Evolutionary conservation across 164 flowering plant species (phyloP).

Genomic region (Aristolochia contorta): DNA sequence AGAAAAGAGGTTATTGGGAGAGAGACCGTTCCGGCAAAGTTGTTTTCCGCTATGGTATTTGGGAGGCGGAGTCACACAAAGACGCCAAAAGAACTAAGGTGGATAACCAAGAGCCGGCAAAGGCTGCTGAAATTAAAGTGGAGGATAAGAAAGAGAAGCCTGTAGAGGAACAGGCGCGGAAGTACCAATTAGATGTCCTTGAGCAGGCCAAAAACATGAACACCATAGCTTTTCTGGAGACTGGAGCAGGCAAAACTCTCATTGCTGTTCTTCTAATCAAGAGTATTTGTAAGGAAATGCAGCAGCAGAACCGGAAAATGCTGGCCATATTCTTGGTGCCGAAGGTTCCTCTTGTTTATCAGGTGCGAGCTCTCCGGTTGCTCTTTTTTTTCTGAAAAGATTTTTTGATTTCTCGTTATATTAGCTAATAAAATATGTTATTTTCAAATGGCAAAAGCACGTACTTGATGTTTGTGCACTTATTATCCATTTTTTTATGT

Average conservation of each 20-base stretch:
- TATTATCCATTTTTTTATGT: background rate
- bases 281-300: conserved; percentile 50
- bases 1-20: conserved; percentile 85
- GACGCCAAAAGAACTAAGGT: conserved; percentile 32
- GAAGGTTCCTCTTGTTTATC: conserved; percentile 96
- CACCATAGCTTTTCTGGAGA: conserved; percentile 97
- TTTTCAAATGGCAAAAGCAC: background rate
- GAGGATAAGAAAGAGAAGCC: conserved; percentile 46
- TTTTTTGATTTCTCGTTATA: background rate
- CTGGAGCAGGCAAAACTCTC: conserved; percentile 95
- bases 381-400: background rate
- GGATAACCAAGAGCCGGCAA: conserved; percentile 25
- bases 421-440: background rate
- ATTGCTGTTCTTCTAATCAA: conserved; percentile 91
- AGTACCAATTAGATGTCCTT: conserved; percentile 92
- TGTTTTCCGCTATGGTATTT: conserved; percentile 53
- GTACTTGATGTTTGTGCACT: background rate
- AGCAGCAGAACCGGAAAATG: conserved; percentile 57
- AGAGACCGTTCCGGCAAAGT: conserved; percentile 67
- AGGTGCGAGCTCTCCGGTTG: conserved; percentile 27
- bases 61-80: conserved; percentile 48
- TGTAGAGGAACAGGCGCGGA: conserved; percentile 74
- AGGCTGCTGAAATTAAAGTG: conserved; percentile 30
- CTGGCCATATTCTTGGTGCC: conserved; percentile 96
- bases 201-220: conserved; percentile 90